Base-by-base conservation (phyloP, 306 rosid genomes). In the Malus domestica region DNA sequence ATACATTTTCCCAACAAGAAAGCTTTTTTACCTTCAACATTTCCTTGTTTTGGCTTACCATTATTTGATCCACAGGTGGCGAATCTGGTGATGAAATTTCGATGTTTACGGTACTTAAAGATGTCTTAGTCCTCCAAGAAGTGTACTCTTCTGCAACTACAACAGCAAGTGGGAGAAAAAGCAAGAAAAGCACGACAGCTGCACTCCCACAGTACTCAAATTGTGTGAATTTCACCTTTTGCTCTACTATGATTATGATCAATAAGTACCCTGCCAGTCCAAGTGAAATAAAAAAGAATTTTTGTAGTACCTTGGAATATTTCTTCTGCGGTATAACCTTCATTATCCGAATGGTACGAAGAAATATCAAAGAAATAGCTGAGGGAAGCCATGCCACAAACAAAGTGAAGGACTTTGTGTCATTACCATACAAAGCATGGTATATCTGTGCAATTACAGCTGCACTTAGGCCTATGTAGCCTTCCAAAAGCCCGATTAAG, bases 351-450 rank as follows among this genome's bases (percentile, higher is more conserved):
- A 90, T 60, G n/a, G 89, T 87, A 30, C 87, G 65, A 0, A 90
- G 77, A 57, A 93, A 93, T 54, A 16, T 55, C 1, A 89, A 86
- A 49, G 96, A 88, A 4, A 88, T 76, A 22, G 84, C 94, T 1
- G 93, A 85, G 0, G 97, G 97, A 38, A 93, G 89, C 97, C 96
- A 93, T 0, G 81, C 92, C 4, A 89, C 83, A 67, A 93, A 86
- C 38, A 90, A 32, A 76, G 90, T 85, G 77, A 90, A 73, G 57
- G 84, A 74, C 30, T 84, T 87, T 0, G 89, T 44, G 12, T 93
- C 89, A 6, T 85, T 6, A 10, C 74, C 93, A 9, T 93, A 93
- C 23, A 86, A 74, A 6, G 97, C 91, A 3, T 67, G 78, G 72
- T 90, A 92, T 1, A 92, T 67, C 25, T 92, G 97, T 0, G 90